phyloP scores from a whole-genome alignment of 176 grass and related monocot genomes.

The Dendrocalamus sinicus region DNA sequence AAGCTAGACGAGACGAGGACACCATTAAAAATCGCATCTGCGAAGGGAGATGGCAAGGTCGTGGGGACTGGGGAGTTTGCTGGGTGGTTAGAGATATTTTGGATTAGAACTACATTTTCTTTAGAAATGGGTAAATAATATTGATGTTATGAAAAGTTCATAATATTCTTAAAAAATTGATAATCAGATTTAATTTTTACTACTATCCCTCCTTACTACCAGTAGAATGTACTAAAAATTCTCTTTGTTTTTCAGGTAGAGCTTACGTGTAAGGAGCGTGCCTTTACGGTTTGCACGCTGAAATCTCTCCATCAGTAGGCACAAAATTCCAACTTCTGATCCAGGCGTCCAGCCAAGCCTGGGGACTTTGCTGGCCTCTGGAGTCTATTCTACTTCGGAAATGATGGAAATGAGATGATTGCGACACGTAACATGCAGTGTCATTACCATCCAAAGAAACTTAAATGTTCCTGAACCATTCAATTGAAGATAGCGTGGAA shows the following conservation, averaged over 20 bases:
- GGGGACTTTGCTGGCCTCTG: constrained; percentile 29
- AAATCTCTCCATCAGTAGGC: neutral
- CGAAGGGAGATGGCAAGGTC: too few relatives aligned
- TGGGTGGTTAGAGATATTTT: too few relatives aligned
- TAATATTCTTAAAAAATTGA: too few relatives aligned
- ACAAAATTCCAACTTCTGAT: constrained; percentile 2
- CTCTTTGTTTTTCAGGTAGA: neutral
- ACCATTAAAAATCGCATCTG: too few relatives aligned
- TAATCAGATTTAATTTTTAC: too few relatives aligned
- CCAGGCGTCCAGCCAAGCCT: constrained; percentile 42
- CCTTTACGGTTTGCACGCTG: neutral
- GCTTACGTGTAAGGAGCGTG: neutral
- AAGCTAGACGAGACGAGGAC: too few relatives aligned
- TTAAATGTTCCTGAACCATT: constrained; percentile 8
- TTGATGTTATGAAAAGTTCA: too few relatives aligned
- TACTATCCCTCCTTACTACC: too few relatives aligned
- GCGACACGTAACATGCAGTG: constrained; percentile 38
- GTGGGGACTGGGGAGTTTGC: too few relatives aligned
- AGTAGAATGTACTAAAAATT: too few relatives aligned
- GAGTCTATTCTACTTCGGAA: constrained; percentile 43
- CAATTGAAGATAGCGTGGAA: constrained; percentile 30
- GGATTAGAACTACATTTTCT: too few relatives aligned
- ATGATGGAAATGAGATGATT: neutral
- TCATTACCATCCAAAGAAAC: neutral
- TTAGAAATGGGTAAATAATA: too few relatives aligned